Conservation (phyloP, 176 grass and related monocot genomes). For the Bolboschoenus planiculmis region DNA sequence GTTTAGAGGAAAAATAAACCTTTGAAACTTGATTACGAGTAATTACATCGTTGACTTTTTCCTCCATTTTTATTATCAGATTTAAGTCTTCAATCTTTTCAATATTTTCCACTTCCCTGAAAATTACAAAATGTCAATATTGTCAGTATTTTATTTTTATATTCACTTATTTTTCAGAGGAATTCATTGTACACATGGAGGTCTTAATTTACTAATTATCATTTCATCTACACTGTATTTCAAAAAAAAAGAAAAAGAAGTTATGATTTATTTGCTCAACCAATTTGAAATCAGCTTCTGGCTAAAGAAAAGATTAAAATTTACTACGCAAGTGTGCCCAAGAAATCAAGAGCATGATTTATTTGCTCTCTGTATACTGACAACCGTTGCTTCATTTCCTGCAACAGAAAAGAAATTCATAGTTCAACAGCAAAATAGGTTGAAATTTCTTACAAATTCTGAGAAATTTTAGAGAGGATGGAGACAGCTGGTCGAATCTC, state of each 20-base stretch:
- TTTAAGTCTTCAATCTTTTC: constrained; percentile 5
- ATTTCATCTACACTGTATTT: too few species aligned
- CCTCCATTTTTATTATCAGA: background rate
- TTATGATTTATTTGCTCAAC: background rate
- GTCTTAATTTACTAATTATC: background rate
- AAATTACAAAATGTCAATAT: background rate
- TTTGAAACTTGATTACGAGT: constrained; percentile 1
- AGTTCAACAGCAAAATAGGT: background rate
- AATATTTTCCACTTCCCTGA: constrained; percentile 6
- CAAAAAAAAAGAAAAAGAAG: too few species aligned
- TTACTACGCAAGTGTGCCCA: constrained; percentile 8
- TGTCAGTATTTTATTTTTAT: background rate
- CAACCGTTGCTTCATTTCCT: constrained; percentile 5
- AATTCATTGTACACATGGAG: background rate
- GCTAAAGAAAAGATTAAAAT: background rate
- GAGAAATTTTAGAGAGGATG: background rate
- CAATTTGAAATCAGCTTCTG: background rate
- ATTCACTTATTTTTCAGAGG: background rate
- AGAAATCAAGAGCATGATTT: background rate
- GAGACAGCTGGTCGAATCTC: background rate
- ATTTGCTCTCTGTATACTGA: background rate
- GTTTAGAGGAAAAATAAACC: background rate
- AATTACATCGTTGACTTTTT: background rate
- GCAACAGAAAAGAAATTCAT: background rate
- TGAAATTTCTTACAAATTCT: background rate